phyloP scores from a whole-genome alignment of 208 protist species.

The Strigomonas oncopelti region DNA sequence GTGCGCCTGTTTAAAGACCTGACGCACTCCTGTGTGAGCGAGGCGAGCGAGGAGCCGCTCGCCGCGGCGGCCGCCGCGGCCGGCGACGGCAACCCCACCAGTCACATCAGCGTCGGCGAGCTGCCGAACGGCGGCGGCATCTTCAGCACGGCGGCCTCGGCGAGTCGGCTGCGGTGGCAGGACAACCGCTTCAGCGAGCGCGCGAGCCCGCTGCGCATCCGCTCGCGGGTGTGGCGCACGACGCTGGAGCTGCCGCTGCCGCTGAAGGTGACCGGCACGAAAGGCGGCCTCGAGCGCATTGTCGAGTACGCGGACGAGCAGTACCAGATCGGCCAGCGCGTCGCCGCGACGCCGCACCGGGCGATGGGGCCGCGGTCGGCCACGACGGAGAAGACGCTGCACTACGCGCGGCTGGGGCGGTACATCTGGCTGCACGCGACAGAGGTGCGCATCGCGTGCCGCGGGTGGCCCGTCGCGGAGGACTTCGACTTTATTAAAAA shows the following conservation, averaged over 20 bases:
- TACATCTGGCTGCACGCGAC: slow-evolving; percentile 43
- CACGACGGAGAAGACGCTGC: slow-evolving; percentile 26
- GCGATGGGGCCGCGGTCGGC: slow-evolving; percentile 12
- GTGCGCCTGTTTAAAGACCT: neutral
- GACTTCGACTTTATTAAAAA: slow-evolving; percentile 45
- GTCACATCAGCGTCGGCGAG: neutral
- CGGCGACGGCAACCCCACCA: neutral
- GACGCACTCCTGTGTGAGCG: slow-evolving; percentile 1
- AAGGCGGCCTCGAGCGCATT: slow-evolving; percentile 24
- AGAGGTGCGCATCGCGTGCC: slow-evolving; percentile 40
- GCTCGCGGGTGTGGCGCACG: slow-evolving; percentile 26
- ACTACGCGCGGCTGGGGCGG: slow-evolving; percentile 35
- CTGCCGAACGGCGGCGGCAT: too few species aligned
- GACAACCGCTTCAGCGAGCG: neutral
- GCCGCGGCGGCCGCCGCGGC: slow-evolving; percentile 2
- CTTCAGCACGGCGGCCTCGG: neutral
- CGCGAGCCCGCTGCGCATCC: slow-evolving; percentile 13
- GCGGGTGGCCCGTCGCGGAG: slow-evolving; percentile 38
- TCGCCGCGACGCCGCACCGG: slow-evolving; percentile 22
- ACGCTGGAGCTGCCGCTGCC: slow-evolving; percentile 37
- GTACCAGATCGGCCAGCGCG: slow-evolving; percentile 28
- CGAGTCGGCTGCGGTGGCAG: neutral
- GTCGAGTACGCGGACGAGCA: slow-evolving; percentile 49
- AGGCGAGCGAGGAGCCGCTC: neutral
- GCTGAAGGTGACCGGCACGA: slow-evolving; percentile 12